These are phyloP conservation scores for button mushroom (Agaricus bisporus) DNA, from an alignment of 768 basidiomycete genomes.

Conservation along the genomic window DNA sequence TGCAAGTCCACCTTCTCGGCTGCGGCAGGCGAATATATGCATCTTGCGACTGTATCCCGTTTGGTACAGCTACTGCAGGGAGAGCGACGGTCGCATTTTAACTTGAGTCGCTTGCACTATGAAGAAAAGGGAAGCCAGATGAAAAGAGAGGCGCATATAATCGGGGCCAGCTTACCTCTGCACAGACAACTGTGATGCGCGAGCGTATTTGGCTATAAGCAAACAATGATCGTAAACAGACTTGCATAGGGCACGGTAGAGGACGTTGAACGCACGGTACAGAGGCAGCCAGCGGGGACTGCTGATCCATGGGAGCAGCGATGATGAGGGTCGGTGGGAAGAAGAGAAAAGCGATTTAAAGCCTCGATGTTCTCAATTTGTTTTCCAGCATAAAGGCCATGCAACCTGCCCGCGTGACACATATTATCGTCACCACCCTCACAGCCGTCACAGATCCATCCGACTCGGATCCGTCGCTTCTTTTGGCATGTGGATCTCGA, in stretches of 20 bases:
- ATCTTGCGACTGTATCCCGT: constrained; percentile 66
- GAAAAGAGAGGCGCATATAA: constrained; percentile 2
- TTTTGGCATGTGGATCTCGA: constrained; percentile 5
- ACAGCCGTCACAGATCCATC: not conserved
- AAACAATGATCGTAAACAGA: constrained; percentile 6
- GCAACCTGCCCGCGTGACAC: constrained; percentile 4
- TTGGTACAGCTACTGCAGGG: constrained; percentile 79
- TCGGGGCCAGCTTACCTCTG: constrained; percentile 9
- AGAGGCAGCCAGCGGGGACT: constrained; percentile 4
- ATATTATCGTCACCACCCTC: not conserved
- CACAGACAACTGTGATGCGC: constrained; percentile 18
- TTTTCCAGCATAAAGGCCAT: constrained; percentile 8
- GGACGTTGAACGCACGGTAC: constrained; percentile 1
- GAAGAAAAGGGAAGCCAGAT: constrained; percentile 2
- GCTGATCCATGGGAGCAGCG: constrained; percentile 9
- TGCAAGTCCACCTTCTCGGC: constrained; percentile 89
- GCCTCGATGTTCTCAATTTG: constrained; percentile 9
- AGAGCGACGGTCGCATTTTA: constrained; percentile 75
- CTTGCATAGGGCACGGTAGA: no score
- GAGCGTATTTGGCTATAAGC: constrained; percentile 11
- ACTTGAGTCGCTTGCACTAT: constrained; percentile 83
- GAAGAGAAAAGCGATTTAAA: constrained; percentile 5
- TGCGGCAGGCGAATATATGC: constrained; percentile 75
- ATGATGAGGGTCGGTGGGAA: constrained; percentile 2
- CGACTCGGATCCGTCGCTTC: constrained; percentile 10